Base-by-base conservation (phyloP, 345 rosid genomes). In the Lumnitzera racemosa region DNA sequence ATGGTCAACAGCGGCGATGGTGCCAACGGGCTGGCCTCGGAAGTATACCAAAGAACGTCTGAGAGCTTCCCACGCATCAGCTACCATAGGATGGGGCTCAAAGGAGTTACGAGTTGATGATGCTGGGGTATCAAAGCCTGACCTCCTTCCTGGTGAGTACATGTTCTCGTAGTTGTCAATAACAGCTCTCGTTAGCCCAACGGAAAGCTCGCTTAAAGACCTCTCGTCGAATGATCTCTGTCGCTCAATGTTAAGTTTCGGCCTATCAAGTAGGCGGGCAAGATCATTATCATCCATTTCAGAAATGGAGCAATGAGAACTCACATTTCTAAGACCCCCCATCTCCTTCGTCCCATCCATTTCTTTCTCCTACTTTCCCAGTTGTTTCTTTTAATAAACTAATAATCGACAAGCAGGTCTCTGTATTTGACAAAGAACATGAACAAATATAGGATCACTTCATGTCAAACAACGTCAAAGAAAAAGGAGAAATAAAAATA, bases 61-160 rank as follows among this genome's bases (percentile, higher is more conserved):
- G 7, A 92, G 77, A 53, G 97, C 82, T 51, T 92, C 96, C 98
- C 98, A 92, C 13, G 98, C 98, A 43, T 92, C 98, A 17, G 94
- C 95, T 58, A 92, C 87, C 91, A 90, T 90, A 0, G 96, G 96
- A 56, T 92, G 98, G 12, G 97, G 98, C 59, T 87, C 98, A 57
- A 89, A 92, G 9, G 96, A 87, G 85, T 87, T 87, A 61, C 94
- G 85, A 58, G 90, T 6, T 0, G 96, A 87, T 7, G 98, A 92
- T 0, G 67, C 82, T 0, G 97, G 98, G 8, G 97, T 85, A 67
- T 89, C 80, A 57, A 82, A 78, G 58, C 94, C 96, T 0, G 90
- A 85, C 75, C 80, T 78, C 43, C 80, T 81, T n/a, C 85, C 79
- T 2, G 89, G 92, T 7, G 92, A 83, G 63, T 79, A 74, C 0